Evolutionary conservation across 78 protist genomes (phyloP), one percentile per base, ranked within the genome.

Genomic region (Dictyostelium brefeldianum): DNA sequence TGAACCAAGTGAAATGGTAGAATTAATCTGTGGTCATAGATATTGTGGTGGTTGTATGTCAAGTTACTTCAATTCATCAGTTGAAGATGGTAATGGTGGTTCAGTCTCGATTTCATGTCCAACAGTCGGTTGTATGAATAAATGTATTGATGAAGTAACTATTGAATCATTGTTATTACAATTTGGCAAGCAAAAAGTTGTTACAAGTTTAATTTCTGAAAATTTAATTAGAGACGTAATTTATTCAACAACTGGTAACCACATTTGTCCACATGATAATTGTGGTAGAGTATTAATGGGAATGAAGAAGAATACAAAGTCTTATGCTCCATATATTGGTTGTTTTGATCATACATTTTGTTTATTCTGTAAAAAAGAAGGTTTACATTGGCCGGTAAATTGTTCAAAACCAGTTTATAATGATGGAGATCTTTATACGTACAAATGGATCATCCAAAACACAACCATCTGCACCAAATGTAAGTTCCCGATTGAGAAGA

Each of bases 381-480:
- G 62, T 9, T 8, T 17, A 15, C 91, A 83, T 83, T 83, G 91
- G 91, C 91, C 91, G 46, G 43, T 77, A 1, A 59, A 73, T 6
- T 83, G 91, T 10, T 20, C 15, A 5, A 20, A 67, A 5, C 22
- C 80, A 11, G 14, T 18, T 11, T 9, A 15, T 12, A 69, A 73
- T 15, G 59, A 31, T 1, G 15, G 5, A 0, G 69, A 70, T 7
- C 18, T 65, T 5, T 17, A 25, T 3, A 22, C 50, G 4, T 54
- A 43, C 20, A 15, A 20, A 14, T 83, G 91, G 91, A 83, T 83
- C 36, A 54, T 67, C 4, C 25, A 70, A 36, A 78, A 81, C 47
- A 81, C 95, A 41, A 70, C 78, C 7, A 29, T 56, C 17, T 95
- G 97, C 27, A 25, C 46, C 3, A 5, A 22, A 6, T 95, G 97